Percentiles rank a stretch among this genome's conserved stretches.
These are phyloP conservation scores for Geotrichum ghanense DNA, from an alignment of 805 yeast genomes.

Conservation along the genomic window DNA sequence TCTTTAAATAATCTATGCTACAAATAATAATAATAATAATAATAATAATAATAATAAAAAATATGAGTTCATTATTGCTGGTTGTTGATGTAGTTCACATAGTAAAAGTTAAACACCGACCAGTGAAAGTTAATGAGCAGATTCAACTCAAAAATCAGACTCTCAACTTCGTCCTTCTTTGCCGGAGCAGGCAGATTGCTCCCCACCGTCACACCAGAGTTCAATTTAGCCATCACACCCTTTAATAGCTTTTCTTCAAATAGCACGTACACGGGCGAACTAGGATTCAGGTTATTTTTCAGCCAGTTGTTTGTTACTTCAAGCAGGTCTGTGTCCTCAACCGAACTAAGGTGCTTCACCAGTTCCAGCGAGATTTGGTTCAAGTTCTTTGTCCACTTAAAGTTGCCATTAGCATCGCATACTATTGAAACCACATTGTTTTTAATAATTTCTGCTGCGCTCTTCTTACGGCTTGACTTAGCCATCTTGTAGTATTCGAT, in stretches of 20 bases:
- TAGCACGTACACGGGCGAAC: slow-evolving; percentile 61
- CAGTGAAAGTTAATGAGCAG: slow-evolving; percentile 68
- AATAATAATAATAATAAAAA: too few species aligned
- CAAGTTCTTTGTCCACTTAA: slow-evolving; percentile 83
- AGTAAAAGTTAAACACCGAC: slow-evolving; percentile 70
- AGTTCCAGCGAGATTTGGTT: slow-evolving; percentile 61
- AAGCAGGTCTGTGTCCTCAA: slow-evolving; percentile 17
- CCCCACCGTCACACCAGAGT: slow-evolving; percentile 6
- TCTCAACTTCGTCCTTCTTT: slow-evolving; percentile 35
- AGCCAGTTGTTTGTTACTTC: slow-evolving; percentile 70
- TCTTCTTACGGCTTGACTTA: slow-evolving; percentile 5
- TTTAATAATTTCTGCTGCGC: slow-evolving; percentile 31
- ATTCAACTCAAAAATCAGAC: slow-evolving; percentile 47
- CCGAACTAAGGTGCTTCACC: slow-evolving; percentile 27
- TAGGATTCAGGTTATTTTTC: slow-evolving; percentile 76
- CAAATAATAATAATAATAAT: too few species aligned
- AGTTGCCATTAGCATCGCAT: slow-evolving; percentile 53
- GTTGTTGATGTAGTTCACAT: slow-evolving; percentile 17
- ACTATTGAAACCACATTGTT: slow-evolving; percentile 68
- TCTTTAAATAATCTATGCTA: too few species aligned
- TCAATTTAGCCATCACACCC: slow-evolving; percentile 6
- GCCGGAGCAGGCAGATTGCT: slow-evolving; percentile 2
- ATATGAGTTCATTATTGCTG: too few species aligned
- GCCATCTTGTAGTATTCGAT: slow-evolving; percentile 58
- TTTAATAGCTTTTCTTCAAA: slow-evolving; percentile 44